phyloP scores from a whole-genome alignment of 1,139 yeast genomes.

The Candida tropicalis region DNA sequence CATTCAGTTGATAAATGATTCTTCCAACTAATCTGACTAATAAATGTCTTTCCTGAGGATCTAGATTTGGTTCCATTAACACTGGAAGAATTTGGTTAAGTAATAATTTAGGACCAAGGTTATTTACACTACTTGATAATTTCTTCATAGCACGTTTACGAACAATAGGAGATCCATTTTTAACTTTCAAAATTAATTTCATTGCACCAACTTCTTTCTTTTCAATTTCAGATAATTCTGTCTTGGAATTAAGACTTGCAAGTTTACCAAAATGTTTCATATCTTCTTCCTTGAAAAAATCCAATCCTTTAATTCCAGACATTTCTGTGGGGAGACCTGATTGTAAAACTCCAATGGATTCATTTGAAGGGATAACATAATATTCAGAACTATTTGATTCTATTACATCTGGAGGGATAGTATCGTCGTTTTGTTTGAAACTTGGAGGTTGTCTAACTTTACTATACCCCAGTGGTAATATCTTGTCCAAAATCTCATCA shows the following conservation, averaged over 20 bases:
- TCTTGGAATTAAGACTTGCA: constrained; percentile 36
- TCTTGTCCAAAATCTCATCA: constrained; percentile 49
- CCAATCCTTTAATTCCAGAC: constrained; percentile 60
- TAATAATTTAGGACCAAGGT: constrained; percentile 69
- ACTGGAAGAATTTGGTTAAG: constrained; percentile 75
- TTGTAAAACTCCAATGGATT: constrained; percentile 5
- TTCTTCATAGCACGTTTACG: constrained; percentile 74
- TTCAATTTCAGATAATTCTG: constrained; percentile 50
- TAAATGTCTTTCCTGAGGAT: constrained; percentile 83
- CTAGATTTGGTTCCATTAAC: constrained; percentile 69
- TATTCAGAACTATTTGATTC: constrained; percentile 24
- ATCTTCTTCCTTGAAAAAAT: constrained; percentile 73
- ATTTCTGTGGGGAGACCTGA: constrained; percentile 50
- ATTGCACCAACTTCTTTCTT: constrained; percentile 62
- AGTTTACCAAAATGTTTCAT: constrained; percentile 70
- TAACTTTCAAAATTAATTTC: constrained; percentile 66
- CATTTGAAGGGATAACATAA: constrained; percentile 29
- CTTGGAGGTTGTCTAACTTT: constrained; percentile 51
- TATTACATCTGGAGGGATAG: constrained; percentile 34
- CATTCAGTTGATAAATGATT: constrained; percentile 65
- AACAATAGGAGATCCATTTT: constrained; percentile 71
- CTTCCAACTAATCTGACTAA: constrained; percentile 77
- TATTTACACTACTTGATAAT: constrained; percentile 63
- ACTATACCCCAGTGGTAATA: constrained; percentile 59
- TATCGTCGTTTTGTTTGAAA: constrained; percentile 36